Percentiles rank a stretch among this genome's conserved stretches.
These are phyloP conservation scores for Saccharomyces hybrid DNA, from an alignment of 1,139 yeast genomes.

Conservation along the genomic window DNA sequence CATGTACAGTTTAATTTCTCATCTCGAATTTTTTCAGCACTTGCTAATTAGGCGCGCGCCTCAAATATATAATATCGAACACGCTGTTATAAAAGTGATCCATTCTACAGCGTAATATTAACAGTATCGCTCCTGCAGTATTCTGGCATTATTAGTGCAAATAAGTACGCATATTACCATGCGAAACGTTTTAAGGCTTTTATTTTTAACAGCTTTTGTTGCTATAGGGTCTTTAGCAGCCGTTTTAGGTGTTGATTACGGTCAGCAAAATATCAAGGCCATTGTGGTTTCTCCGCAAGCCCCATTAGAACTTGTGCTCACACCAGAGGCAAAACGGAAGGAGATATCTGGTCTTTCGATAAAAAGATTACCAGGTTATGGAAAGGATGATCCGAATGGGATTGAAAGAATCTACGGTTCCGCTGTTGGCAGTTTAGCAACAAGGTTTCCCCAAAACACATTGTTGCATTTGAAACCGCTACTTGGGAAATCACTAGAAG, in stretches of 20 bases:
- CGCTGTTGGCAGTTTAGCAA: slow-evolving; percentile 58
- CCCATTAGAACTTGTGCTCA: slow-evolving; percentile 76
- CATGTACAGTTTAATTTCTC: not conserved
- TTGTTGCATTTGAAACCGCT: slow-evolving; percentile 60
- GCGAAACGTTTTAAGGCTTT: not conserved
- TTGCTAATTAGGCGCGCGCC: not conserved
- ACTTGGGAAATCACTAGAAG: slow-evolving; percentile 51
- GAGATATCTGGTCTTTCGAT: slow-evolving; percentile 74
- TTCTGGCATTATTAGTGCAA: not conserved
- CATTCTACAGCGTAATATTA: not conserved
- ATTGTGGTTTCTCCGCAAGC: slow-evolving; percentile 86
- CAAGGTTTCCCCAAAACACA: slow-evolving; percentile 69
- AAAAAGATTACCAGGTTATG: slow-evolving; percentile 35
- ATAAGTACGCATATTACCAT: not conserved
- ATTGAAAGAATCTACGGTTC: slow-evolving; percentile 75
- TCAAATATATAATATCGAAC: not conserved
- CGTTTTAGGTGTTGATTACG: slow-evolving; percentile 80
- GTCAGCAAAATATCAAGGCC: slow-evolving; percentile 83
- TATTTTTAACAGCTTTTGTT: slow-evolving; percentile 2
- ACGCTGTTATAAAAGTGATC: not conserved
- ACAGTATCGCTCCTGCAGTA: not conserved
- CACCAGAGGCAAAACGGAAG: slow-evolving; percentile 87
- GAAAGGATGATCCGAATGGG: slow-evolving; percentile 32
- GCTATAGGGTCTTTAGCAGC: slow-evolving; percentile 39
- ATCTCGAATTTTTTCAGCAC: not conserved